Evolutionary conservation across 441 rosid species (phyloP), one percentile per base, ranked within the genome.

Genomic region (Croton laevigatus): DNA sequence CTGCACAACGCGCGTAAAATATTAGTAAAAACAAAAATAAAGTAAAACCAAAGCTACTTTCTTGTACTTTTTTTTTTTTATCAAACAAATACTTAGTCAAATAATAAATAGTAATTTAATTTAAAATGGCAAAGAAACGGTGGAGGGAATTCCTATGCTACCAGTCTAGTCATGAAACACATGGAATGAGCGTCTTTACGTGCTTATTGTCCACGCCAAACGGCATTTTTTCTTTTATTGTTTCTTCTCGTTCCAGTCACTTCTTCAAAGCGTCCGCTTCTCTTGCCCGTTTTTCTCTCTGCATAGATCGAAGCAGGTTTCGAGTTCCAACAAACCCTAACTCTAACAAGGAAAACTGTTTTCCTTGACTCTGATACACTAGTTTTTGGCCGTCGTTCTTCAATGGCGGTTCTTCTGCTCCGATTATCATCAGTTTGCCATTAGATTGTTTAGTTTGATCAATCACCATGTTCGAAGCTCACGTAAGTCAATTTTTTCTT

Each of bases 391-490:
- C 59, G 57, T 37, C 11, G 22, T 74, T 76, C 77, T 53, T 53
- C 61, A 65, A 78, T 83, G 84, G 62, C 71, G 73, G 60, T 74
- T 57, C 77, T 59, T 77, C 78, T 72, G 64, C 76, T 72, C 75
- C 84, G 78, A 80, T 79, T 86, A 69, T 76, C 75, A 67, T 71
- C 58, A 79, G 71, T 57, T 66, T 58, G 58, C 68, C 73, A 61
- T 61, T 75, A 59, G 69, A 69, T 66, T 49, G 19, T 48, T 51
- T 4, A 27, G 37, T 53, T 54, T 45, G 66, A 69, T 76, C 80
- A 48, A 73, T 71, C 89, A 73, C 80, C 82, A 91, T 91, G 97
- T 91, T 91, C 68, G 95, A 91, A 83, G 91, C 90, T 75, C 95
- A 89, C 78, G 97, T 91, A 82, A 75, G 88, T 71, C 51, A 17